Evolutionary conservation across 2,329 filamentous ascomycete species (phyloP).

Genomic region (Hypoxylon sp.): DNA sequence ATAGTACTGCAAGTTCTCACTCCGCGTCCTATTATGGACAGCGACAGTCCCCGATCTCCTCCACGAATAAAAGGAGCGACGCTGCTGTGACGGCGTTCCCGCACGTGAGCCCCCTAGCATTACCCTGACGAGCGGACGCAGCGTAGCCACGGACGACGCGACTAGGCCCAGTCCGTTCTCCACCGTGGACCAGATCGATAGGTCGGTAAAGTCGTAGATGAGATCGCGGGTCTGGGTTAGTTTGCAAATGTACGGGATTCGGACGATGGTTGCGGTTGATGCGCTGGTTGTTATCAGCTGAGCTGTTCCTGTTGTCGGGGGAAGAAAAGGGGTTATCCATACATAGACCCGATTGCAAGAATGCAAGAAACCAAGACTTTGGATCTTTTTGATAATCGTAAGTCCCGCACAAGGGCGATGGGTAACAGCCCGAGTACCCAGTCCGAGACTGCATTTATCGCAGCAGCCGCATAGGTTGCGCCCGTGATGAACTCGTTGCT

Average conservation of each 20-base stretch:
- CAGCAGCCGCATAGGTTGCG: conserved; percentile 55
- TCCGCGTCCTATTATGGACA: conserved; percentile 2
- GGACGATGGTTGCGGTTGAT: conserved; percentile 58
- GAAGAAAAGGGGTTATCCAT: conserved; percentile 40
- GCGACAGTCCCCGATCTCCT: conserved; percentile 10
- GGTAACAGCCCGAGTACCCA: conserved; percentile 56
- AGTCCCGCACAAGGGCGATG: conserved; percentile 54
- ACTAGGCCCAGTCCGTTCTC: conserved; percentile 58
- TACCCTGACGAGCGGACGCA: conserved; percentile 53
- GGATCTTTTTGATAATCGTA: conserved; percentile 54
- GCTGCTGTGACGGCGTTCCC: conserved; percentile 1
- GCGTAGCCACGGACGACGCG: conserved; percentile 56
- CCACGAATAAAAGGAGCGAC: conserved; percentile 27
- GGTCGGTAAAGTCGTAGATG: conserved; percentile 58
- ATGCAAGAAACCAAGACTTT: conserved; percentile 54
- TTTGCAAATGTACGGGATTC: conserved; percentile 58
- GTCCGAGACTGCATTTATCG: conserved; percentile 53
- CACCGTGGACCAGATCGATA: conserved; percentile 61
- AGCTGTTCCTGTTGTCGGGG: background rate
- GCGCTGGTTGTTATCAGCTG: conserved; percentile 48
- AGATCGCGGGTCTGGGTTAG: conserved; percentile 55
- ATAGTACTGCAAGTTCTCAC: conserved; percentile 18
- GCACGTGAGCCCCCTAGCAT: conserved; percentile 30
- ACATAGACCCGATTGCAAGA: conserved; percentile 56
- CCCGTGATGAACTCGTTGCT: conserved; percentile 48